phyloP scores from a whole-genome alignment of 345 rosid genomes.

The Arabidopsis thaliana region DNA sequence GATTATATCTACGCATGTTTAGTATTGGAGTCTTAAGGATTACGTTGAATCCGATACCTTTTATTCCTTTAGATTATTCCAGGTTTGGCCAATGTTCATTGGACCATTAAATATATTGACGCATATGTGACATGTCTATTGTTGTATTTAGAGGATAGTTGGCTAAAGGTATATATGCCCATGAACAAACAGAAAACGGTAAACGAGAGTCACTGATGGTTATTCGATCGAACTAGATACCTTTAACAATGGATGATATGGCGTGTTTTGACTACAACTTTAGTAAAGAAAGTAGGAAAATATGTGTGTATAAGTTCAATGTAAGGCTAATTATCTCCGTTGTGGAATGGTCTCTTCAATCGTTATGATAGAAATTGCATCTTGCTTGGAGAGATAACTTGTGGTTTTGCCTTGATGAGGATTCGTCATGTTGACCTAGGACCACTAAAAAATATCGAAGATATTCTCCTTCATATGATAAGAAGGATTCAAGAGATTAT shows the following conservation, averaged over 20 bases:
- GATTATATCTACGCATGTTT: constrained; percentile 3
- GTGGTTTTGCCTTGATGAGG: neutral
- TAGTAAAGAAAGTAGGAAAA: too few species aligned
- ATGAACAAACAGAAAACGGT: too few species aligned
- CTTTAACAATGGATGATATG: neutral
- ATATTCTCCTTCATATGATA: too few species aligned
- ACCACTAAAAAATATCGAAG: too few species aligned
- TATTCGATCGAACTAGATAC: constrained; percentile 12
- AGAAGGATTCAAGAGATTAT: too few species aligned
- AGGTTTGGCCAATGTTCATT: constrained; percentile 22
- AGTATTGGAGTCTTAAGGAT: constrained; percentile 4
- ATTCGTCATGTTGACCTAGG: too few species aligned
- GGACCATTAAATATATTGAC: neutral
- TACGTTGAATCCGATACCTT: constrained; percentile 40
- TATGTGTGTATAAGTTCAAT: neutral
- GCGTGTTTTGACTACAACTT: neutral
- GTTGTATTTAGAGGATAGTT: neutral
- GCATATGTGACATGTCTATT: constrained; percentile 20
- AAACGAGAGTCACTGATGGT: neutral
- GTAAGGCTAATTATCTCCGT: neutral
- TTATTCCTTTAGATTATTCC: constrained; percentile 10
- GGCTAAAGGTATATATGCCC: too few species aligned
- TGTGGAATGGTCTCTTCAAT: constrained; percentile 12
- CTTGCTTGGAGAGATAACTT: constrained; percentile 6
- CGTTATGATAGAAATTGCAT: constrained; percentile 17